Evolutionary conservation across 495 filamentous ascomycete species (phyloP).

Genomic region (Lepraria neglecta): DNA sequence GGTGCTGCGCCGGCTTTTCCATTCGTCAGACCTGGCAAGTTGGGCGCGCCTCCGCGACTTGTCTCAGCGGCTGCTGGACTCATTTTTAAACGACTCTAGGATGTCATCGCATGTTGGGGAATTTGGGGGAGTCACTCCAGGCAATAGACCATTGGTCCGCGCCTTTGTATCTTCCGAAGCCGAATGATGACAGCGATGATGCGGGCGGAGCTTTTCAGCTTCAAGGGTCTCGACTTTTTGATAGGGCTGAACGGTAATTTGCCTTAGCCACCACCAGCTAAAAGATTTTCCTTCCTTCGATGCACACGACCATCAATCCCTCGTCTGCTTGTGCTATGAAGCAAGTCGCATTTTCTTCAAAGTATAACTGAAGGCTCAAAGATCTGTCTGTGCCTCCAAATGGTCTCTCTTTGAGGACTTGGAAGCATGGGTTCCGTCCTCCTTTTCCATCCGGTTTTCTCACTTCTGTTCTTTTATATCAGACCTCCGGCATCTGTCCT

Average conservation of each 20-base stretch:
- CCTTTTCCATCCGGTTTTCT: too few species aligned
- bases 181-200: neutral
- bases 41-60: slow-evolving; percentile 19
- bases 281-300: neutral
- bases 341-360: neutral
- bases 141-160: neutral
- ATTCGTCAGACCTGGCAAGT: slow-evolving; percentile 35
- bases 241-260: slow-evolving; percentile 11
- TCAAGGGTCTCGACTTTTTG: slow-evolving; percentile 2
- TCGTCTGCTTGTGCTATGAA: neutral
- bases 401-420: neutral
- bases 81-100: neutral
- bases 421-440: neutral
- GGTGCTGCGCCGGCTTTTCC: slow-evolving; percentile 53
- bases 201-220: neutral
- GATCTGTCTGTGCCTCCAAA: neutral
- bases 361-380: too few species aligned
- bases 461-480: neutral
- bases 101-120: slow-evolving; percentile 2
- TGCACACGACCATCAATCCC: neutral
- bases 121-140: neutral
- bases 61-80: slow-evolving; percentile 5
- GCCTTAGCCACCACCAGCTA: neutral
- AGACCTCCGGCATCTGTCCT: slow-evolving; percentile 42
- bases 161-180: neutral